Base-by-base conservation (phyloP, 148 eudicot species). In the Drosera capensis region DNA sequence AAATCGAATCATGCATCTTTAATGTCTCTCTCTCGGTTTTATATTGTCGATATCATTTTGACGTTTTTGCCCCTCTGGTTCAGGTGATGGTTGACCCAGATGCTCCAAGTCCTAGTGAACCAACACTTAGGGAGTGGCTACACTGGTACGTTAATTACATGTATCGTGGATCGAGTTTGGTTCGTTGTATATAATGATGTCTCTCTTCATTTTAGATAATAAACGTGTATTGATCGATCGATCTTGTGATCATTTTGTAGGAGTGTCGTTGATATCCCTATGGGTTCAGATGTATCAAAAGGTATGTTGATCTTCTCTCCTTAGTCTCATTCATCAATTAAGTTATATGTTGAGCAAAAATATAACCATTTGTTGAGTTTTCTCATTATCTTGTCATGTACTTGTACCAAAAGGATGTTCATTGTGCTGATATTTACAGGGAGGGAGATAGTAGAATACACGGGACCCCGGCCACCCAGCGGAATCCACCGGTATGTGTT, bases 91-190 rank as follows among this genome's bases (percentile, higher is more conserved):
- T 51, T 42, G 79, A 73, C 42, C 74, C 79, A 13, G 79, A 73
- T 60, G 79, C 79, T 41, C 79, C 79, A 23, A 68, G 71, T 54
- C 79, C 79, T 2, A 73, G 68, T 36, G 71, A 73, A 14, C 79
- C 79, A 14, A 54, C 43, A 8, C 23, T 61, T 15, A 46, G 60
- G 39, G 79, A 73, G 52, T 73, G 65, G 65, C 62, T 73, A 13
- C 74, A 73, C 28, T 73, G 79, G 79, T 73, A 37, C 18, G 6
- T 7, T 19, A 8, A 15, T 11, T 23, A 8, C 13, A 7, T 46
- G 8, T 20, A 16, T 17, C 11, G 23, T 9, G 35, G 4, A 9
- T 9, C 9, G 6, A 28, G 4, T 28, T 28, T 28, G 4, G 31
- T 3, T 28, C 5, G n/a, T n/a, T n/a, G n/a, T n/a, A n/a, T n/a